phyloP scores from a whole-genome alignment of 2,329 filamentous ascomycete genomes.

The Epichloe gansuensis region DNA sequence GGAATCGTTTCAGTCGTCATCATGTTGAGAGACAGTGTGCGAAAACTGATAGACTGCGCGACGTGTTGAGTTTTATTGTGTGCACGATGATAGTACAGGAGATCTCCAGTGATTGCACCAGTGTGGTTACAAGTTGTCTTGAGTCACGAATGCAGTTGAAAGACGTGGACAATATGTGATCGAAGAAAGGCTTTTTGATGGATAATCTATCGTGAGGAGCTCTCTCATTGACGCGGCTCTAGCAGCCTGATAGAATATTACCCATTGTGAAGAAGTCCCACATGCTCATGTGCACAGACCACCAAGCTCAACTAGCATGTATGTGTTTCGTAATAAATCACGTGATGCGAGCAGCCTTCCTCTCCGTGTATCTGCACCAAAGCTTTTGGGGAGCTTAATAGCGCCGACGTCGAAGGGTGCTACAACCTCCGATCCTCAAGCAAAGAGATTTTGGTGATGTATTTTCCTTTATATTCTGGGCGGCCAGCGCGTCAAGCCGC shows the following conservation, averaged over 20 bases:
- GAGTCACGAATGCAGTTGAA: too few species aligned
- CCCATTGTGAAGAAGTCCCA: too few species aligned
- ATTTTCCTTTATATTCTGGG: constrained; percentile 42
- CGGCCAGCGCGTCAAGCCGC: constrained; percentile 38
- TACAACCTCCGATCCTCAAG: not conserved
- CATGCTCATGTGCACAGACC: not conserved
- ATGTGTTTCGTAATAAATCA: not conserved
- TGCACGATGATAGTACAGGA: not conserved
- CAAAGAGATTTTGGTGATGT: constrained; percentile 32
- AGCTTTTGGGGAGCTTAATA: not conserved
- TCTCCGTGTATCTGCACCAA: not conserved
- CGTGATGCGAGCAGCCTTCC: not conserved
- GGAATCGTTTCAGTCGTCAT: constrained; percentile 85
- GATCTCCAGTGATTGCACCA: not conserved
- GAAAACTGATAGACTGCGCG: not conserved
- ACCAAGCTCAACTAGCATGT: not conserved
- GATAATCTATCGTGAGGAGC: not conserved
- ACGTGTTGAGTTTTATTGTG: not conserved
- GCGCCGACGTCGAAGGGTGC: not conserved
- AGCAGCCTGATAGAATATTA: not conserved
- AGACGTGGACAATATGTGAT: not conserved
- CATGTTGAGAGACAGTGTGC: constrained; percentile 6
- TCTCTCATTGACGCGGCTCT: constrained; percentile 21
- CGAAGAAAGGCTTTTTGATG: not conserved
- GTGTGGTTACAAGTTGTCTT: not conserved